Evolutionary conservation across 768 basidiomycete genomes (phyloP).

Genomic region (Chalciporus piperatus): DNA sequence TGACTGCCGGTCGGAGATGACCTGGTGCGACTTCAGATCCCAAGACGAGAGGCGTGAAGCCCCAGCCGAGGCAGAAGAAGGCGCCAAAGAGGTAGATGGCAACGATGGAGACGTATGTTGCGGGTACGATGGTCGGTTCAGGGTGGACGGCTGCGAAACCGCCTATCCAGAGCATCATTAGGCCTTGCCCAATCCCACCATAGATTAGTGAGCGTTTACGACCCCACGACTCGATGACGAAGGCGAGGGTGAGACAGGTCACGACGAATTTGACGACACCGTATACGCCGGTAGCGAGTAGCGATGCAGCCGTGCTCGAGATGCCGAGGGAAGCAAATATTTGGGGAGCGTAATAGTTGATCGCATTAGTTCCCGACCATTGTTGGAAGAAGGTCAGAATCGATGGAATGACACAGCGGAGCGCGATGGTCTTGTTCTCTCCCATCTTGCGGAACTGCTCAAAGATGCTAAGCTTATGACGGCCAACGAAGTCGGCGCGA

Average conservation of each 20-base stretch:
- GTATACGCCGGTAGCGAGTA: constrained; percentile 41
- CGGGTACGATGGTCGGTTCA: constrained; percentile 18
- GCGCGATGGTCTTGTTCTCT: constrained; percentile 26
- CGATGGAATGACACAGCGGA: constrained; percentile 32
- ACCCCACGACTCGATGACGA: constrained; percentile 40
- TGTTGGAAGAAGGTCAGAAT: constrained; percentile 38
- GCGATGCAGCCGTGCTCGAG: constrained; percentile 27
- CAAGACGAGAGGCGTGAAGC: constrained; percentile 33
- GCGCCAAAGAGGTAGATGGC: constrained; percentile 38
- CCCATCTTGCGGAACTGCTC: constrained; percentile 35
- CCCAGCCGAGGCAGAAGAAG: constrained; percentile 36
- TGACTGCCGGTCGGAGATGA: constrained; percentile 33
- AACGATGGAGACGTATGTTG: constrained; percentile 34
- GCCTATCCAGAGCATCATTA: constrained; percentile 38
- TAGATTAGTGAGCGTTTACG: constrained; percentile 37
- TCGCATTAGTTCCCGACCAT: constrained; percentile 41
- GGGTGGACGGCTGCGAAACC: constrained; percentile 33
- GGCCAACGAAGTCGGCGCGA: constrained; percentile 34
- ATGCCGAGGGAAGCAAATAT: constrained; percentile 38
- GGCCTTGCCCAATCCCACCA: constrained; percentile 34
- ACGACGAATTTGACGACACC: constrained; percentile 39
- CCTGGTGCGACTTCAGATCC: constrained; percentile 36
- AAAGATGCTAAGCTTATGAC: constrained; percentile 21
- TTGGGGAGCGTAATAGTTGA: constrained; percentile 40
- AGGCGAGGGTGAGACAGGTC: constrained; percentile 31